phyloP scores from a whole-genome alignment of 2,329 filamentous ascomycete genomes.

The Teratosphaeria zuluensis region DNA sequence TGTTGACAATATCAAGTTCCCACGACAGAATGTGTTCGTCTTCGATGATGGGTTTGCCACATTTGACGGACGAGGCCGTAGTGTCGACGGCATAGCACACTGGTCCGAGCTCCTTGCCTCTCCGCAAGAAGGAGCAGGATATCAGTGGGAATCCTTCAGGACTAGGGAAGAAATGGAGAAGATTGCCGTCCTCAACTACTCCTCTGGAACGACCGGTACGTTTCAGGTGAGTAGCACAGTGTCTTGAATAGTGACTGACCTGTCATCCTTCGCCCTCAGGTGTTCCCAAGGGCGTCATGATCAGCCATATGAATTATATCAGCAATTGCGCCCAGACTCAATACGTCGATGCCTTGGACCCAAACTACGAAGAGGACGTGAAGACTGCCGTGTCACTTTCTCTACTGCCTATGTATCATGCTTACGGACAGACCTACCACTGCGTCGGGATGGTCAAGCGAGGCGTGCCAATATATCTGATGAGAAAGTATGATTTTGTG shows the following conservation, averaged over 20 bases:
- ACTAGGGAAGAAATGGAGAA: constrained; percentile 40
- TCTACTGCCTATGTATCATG: constrained; percentile 62
- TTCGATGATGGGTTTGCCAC: constrained; percentile 50
- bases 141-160: constrained; percentile 53
- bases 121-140: constrained; percentile 44
- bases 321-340: constrained; percentile 57
- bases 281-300: constrained; percentile 73
- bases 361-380: constrained; percentile 39
- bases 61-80: constrained; percentile 32
- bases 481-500: constrained; percentile 67
- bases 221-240: no score
- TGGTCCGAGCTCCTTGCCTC: constrained; percentile 55
- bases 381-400: constrained; percentile 44
- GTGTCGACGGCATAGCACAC: constrained; percentile 41
- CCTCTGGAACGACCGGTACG: constrained; percentile 55
- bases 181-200: constrained; percentile 68
- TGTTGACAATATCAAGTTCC: constrained; percentile 48
- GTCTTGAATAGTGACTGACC: no score
- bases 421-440: constrained; percentile 56
- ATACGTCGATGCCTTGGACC: constrained; percentile 37
- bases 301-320: constrained; percentile 68
- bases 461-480: constrained; percentile 63
- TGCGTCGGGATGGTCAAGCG: constrained; percentile 46
- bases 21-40: constrained; percentile 49
- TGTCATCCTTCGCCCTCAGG: constrained; percentile 31